Percentiles rank a stretch among this genome's conserved stretches.
Conservation (phyloP, 2,329 filamentous ascomycete genomes). For the Grosmannia clavigera region DNA sequence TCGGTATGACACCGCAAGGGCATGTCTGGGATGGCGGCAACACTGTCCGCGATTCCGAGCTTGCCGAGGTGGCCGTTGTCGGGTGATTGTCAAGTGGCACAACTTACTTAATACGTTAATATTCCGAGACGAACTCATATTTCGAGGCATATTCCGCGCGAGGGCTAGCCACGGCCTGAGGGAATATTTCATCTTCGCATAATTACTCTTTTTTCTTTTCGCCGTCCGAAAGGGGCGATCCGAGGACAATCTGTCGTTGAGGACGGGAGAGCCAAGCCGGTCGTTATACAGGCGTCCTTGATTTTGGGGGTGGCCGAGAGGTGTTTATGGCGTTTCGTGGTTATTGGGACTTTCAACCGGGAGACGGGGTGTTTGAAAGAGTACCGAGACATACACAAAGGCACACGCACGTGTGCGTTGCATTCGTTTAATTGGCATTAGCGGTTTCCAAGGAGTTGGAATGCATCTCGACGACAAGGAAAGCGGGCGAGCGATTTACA, state of each 20-base stretch:
- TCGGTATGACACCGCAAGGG: slow-evolving; percentile 24
- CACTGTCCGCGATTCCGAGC: slow-evolving; percentile 26
- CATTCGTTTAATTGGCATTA: slow-evolving; percentile 10
- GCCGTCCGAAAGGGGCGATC: neutral
- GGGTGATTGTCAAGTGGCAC: slow-evolving; percentile 15
- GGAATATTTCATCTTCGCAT: neutral
- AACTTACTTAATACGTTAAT: neutral
- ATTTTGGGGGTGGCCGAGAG: neutral
- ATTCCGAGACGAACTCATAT: neutral
- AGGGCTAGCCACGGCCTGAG: neutral
- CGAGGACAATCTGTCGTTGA: neutral
- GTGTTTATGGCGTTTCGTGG: neutral
- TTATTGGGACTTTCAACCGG: neutral
- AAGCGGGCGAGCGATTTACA: slow-evolving; percentile 3
- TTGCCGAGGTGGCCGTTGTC: slow-evolving; percentile 32
- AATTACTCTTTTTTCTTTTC: neutral
- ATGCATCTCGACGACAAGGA: slow-evolving; percentile 5
- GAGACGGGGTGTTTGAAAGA: neutral
- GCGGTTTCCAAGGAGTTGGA: slow-evolving; percentile 5
- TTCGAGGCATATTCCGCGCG: neutral
- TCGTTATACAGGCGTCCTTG: neutral
- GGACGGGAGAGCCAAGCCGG: neutral
- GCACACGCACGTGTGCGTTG: slow-evolving; percentile 7
- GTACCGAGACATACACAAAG: slow-evolving; percentile 5
- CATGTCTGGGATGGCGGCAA: slow-evolving; percentile 26